phyloP scores from a whole-genome alignment of 306 rosid species.

The Hippophae tibetana region DNA sequence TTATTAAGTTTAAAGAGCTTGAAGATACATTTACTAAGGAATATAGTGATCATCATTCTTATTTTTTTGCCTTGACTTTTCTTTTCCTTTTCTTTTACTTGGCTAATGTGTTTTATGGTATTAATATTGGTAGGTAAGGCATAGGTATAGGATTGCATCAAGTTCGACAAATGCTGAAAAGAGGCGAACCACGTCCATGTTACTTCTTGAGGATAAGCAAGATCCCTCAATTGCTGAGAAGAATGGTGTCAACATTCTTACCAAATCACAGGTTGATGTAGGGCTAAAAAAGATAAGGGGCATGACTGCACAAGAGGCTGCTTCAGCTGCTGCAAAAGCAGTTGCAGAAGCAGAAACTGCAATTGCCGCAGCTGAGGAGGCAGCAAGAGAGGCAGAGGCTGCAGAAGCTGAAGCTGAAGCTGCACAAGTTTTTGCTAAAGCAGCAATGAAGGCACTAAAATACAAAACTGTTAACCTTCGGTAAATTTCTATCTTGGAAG shows the following conservation, averaged over 20 bases:
- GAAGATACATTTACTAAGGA: too few relatives aligned
- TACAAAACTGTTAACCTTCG: constrained; percentile 45
- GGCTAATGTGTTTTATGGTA: background rate
- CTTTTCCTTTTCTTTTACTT: background rate
- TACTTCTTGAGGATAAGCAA: constrained; percentile 43
- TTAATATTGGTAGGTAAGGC: constrained; percentile 52
- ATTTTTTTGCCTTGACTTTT: background rate
- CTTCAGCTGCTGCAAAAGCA: constrained; percentile 82
- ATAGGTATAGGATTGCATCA: constrained; percentile 59
- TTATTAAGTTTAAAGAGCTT: too few relatives aligned
- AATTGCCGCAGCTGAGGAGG: constrained; percentile 81
- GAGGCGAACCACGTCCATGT: constrained; percentile 44
- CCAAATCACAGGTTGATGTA: constrained; percentile 61
- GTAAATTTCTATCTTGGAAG: constrained; percentile 23
- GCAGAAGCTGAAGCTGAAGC: constrained; percentile 96
- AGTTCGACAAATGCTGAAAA: constrained; percentile 46
- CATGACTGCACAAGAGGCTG: constrained; percentile 82
- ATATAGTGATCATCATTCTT: too few relatives aligned
- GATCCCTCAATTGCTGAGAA: constrained; percentile 45
- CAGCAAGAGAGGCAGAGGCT: constrained; percentile 89
- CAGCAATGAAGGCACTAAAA: constrained; percentile 78
- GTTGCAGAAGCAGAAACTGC: constrained; percentile 95
- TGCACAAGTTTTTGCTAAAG: constrained; percentile 82
- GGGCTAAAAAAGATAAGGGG: constrained; percentile 63
- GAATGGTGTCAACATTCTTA: constrained; percentile 39